Conservation (phyloP, 2,329 filamentous ascomycete genomes). For the Ascochyta rabiei region DNA sequence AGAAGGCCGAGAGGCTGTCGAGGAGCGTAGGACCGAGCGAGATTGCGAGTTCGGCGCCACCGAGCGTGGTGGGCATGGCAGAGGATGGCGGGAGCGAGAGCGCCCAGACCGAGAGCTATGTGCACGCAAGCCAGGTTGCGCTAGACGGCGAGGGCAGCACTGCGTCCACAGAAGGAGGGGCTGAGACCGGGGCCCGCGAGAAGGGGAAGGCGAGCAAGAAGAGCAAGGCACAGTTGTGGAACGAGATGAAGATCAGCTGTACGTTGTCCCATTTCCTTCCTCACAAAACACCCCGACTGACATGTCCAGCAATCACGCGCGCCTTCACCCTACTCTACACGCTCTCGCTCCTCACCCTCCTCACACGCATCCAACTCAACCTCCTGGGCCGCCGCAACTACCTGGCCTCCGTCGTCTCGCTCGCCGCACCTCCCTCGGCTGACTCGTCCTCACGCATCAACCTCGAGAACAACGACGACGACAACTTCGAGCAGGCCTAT, state of each 20-base stretch:
- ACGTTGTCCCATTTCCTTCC: conserved; percentile 48
- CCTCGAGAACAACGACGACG: conserved; percentile 92
- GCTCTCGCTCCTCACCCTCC: conserved; percentile 82
- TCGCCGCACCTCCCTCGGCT: conserved; percentile 72
- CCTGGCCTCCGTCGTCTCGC: conserved; percentile 89
- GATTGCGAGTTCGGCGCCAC: conserved; percentile 62
- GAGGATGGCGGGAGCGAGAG: conserved; percentile 84
- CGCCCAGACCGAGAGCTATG: conserved; percentile 78
- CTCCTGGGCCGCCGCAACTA: conserved; percentile 94
- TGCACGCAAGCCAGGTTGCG: conserved; percentile 78
- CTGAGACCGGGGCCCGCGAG: conserved; percentile 52
- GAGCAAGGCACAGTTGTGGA: conserved; percentile 94
- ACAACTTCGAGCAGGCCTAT: conserved; percentile 79
- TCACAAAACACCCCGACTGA: conserved; percentile 9
- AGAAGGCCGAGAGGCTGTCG: conserved; percentile 77
- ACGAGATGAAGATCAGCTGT: conserved; percentile 96
- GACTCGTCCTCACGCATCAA: conserved; percentile 77
- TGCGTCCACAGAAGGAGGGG: conserved; percentile 48
- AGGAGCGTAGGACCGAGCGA: conserved; percentile 64
- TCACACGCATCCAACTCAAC: conserved; percentile 95
- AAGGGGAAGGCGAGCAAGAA: conserved; percentile 67
- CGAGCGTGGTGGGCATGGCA: conserved; percentile 65
- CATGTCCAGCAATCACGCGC: conserved; percentile 75
- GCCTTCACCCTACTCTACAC: conserved; percentile 93
- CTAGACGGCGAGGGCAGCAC: conserved; percentile 56